Percentiles rank a stretch among this genome's conserved stretches.
phyloP scores from a whole-genome alignment of 2,329 filamentous ascomycete species.

The Clarireedia paspali region DNA sequence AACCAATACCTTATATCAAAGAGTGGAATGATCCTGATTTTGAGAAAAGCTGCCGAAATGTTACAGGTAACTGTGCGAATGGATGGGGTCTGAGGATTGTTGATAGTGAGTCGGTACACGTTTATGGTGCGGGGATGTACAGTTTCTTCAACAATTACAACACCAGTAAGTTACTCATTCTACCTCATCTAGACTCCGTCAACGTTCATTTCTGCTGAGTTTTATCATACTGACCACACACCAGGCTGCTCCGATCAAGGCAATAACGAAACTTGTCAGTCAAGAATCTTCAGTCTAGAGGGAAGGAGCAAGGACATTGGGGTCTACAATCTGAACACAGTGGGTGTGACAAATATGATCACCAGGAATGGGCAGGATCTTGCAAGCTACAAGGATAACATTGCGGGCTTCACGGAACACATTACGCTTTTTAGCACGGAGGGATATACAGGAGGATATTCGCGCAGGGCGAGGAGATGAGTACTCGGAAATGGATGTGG shows the following conservation, averaged over 20 bases:
- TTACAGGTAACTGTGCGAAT: not conserved
- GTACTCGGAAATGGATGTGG: too few species aligned
- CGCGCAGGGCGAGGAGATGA: too few species aligned
- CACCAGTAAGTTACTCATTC: not conserved
- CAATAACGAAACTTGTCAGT: conserved; percentile 12
- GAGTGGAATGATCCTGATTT: conserved; percentile 9
- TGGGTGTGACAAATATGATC: conserved; percentile 19
- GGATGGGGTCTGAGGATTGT: conserved; percentile 9
- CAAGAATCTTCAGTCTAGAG: conserved; percentile 18
- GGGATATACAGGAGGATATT: not conserved
- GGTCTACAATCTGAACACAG: conserved; percentile 19
- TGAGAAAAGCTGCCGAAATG: not conserved
- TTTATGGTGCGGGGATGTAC: conserved; percentile 8
- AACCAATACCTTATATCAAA: not conserved
- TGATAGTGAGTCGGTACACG: not conserved
- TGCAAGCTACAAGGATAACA: conserved; percentile 14
- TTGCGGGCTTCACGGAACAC: conserved; percentile 7
- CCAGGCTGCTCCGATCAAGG: conserved; percentile 1
- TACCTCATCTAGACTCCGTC: too few species aligned
- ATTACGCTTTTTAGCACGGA: conserved; percentile 2
- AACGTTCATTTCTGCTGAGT: not conserved
- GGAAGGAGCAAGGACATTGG: conserved; percentile 11
- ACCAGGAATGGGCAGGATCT: conserved; percentile 11
- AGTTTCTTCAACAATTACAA: conserved; percentile 9
- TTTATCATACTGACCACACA: not conserved